Base-by-base conservation (phyloP, 129 eudicot species). In the Flaveria ramosissima region DNA sequence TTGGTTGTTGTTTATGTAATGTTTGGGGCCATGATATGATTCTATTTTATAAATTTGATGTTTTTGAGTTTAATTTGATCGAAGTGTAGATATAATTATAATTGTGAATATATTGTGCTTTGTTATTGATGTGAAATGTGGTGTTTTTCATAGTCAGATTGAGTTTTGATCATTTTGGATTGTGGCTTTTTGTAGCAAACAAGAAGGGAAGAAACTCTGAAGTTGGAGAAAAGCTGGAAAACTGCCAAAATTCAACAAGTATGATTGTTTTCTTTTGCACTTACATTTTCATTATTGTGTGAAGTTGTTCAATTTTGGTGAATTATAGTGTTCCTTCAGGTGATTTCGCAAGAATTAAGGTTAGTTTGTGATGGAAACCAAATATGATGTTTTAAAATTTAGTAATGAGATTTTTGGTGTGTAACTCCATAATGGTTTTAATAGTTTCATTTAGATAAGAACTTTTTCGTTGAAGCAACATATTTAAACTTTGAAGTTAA, bases 261-360 rank as follows among this genome's bases (percentile, higher is more conserved):
- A 77, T 53, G 81, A 55, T 77, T 24, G 57, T 68, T 68, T 68
- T 52, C 72, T 76, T 26, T 76, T 48, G 64, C 61, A 76, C 27
- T 75, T 47, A 17, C 42, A 30, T 67, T 67, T 32, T 52, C 41
- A 9, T 32, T 48, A 19, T 77, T 10, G 43, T 52, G 17, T 67
- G 14, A 52, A 39, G 27, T 59, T 17, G 26, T 6, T 53, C 13
- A 13, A 13, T 65, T 65, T 51, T 50, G 30, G 80, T 15, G 47
- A 51, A 4, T 19, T 64, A 8, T 48, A 30, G 52, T 47, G 73
- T 76, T 55, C 24, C 11, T 6, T 19, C 14, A 5, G 27, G 17
- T 16, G 17, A 52, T 9, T 66, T 15, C 12, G 20, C 45, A 66
- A 32, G 67, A 66, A 36, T 67, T 67, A 77, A 66, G 55, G 74